Base-by-base conservation (phyloP, 2,329 filamentous ascomycete genomes). In the Penicillium sp. region DNA sequence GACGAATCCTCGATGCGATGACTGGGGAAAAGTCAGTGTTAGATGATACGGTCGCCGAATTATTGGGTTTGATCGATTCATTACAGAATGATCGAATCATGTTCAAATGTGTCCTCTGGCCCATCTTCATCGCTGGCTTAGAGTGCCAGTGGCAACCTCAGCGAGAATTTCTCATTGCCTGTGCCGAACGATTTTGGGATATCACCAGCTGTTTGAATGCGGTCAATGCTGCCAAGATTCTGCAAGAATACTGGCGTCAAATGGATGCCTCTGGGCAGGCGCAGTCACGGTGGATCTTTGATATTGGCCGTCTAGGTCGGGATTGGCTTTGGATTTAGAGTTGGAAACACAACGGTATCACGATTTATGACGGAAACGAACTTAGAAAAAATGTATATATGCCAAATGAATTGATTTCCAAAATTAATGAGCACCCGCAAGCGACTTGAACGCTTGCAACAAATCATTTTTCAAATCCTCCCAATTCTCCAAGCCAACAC, bases 391-490 rank as follows among this genome's bases (percentile, higher is more conserved):
- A 13, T 47, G 5, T 51, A 8, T 19, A 35, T 19, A 35, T 51
- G 19, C 28, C 22, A 22, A 1, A 56, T 33, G 49, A 57, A 42
- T 15, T 4, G 17, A 24, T 13, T 17, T 9, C 45, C 15, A 24
- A 10, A 47, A 53, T 51, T 24, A 64, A 47, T 40, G 55, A 38
- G 40, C 55, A 19, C 15, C 35, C 15, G 49, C 22, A 24, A 70
- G 35, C 10, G 63, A 56, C 40, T 83, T 82, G 60, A 94, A 88
- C 0, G 85, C 92, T 63, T 85, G 83, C 58, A 88, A 69, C 35
- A 97, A 74, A 79, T 98, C 94, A 35, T 85, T 85, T 75, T 85
- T 87, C 74, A 98, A 74, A 78, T 98, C 95, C 75, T 94, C 90
- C 83, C 90, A 90, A 44, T 85, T 86, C 80, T 98, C 95, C 22